Conservation (phyloP, 371 early-diverging fungal species). For the Zopfochytrium polystomum region DNA sequence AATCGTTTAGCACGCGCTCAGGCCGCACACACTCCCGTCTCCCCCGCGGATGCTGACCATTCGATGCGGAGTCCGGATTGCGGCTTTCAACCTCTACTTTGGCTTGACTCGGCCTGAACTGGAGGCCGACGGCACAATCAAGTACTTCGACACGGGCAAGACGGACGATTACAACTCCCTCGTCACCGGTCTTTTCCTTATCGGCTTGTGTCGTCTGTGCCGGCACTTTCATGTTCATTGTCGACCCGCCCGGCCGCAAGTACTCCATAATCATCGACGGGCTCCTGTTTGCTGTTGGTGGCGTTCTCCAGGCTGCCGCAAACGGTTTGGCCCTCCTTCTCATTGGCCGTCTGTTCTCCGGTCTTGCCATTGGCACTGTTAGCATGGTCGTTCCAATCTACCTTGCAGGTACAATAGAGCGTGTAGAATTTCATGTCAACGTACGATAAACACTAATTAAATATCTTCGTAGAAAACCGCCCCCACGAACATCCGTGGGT, state of each 20-base stretch:
- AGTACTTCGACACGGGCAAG: no score
- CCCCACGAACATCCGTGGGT: constrained; percentile 79
- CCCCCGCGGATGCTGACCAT: no score
- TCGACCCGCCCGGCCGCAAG: constrained; percentile 75
- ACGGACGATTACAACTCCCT: neutral
- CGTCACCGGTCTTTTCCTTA: constrained; percentile 42
- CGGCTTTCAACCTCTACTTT: no score
- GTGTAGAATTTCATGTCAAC: no score
- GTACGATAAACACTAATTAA: no score
- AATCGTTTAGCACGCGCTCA: no score
- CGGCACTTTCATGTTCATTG: constrained; percentile 65
- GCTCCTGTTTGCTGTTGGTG: constrained; percentile 70
- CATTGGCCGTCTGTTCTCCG: constrained; percentile 64
- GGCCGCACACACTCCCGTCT: no score
- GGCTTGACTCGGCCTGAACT: no score
- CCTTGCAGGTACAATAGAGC: no score
- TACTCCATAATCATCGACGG: constrained; percentile 67
- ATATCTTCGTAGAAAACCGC: no score
- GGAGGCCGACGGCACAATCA: no score
- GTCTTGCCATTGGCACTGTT: constrained; percentile 80
- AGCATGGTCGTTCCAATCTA: constrained; percentile 89
- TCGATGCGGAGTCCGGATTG: no score
- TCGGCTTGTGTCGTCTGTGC: constrained; percentile 46
- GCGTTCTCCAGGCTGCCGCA: constrained; percentile 66
- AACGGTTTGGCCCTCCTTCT: constrained; percentile 45